Base-by-base conservation (phyloP, 1,139 yeast genomes). In the Nadsonia starkeyi-henricii region DNA sequence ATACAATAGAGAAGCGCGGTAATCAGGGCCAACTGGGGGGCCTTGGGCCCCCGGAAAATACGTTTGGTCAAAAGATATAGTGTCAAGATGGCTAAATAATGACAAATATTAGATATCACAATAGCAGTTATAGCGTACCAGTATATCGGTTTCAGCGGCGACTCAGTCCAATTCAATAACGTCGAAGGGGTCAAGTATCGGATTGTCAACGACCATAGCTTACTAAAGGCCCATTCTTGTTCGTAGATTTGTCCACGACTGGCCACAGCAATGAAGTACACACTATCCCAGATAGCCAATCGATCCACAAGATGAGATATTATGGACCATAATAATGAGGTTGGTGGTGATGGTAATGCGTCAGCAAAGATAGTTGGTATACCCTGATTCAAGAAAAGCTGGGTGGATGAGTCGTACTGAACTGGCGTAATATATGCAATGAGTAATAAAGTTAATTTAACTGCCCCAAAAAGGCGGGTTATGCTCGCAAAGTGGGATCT, bases 171-270 rank as follows among this genome's bases (percentile, higher is more conserved):
- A 9, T 23, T 23, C 28, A 23, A 9, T 9, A 23, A 9, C 8
- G 28, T 9, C 9, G 28, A n/a, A 41, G 58, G 12, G 45, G 28
- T 23, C 28, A 23, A 23, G 28, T 8, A 50, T 45, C 66, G 62
- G 20, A 85, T 64, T 2, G 78, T 51, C 44, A 74, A 59, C 68
- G 83, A 73, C 94, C 96, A 88, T 2, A 78, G 63, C 5, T 85
- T 83, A 42, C 95, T 81, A 62, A 86, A 91, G 8, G 94, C 96
- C 73, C 78, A 84, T 65, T 86, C 94, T 62, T 91, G 96, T 62
- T 91, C 97, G 63, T 72, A 88, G 39, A 63, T 62, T 2, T 67
- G 61, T 0, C 73, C 78, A 26, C 75, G 65, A 19, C 66, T 61
- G 41, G 83, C 77, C 45, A 79, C 60, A 46, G 79, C 77, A 23